Conservation (phyloP, 1,139 yeast species). For the Scheffersomyces cryptocercus region DNA sequence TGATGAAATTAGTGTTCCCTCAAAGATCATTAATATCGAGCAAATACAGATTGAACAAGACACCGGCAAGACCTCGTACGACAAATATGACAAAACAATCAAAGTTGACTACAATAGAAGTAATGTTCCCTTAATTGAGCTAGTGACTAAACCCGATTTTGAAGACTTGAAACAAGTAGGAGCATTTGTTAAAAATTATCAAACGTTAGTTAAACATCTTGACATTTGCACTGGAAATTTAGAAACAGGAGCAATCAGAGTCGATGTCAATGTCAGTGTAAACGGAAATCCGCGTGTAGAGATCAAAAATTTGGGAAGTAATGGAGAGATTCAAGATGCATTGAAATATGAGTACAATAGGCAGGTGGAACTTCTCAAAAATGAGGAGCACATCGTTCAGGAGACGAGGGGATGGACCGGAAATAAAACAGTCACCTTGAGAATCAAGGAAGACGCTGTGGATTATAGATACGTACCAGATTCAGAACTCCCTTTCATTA, state of each 20-base stretch:
- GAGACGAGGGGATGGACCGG: constrained; percentile 98
- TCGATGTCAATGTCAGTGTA: constrained; percentile 88
- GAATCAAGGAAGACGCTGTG: constrained; percentile 78
- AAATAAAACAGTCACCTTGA: constrained; percentile 55
- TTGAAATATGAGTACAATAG: constrained; percentile 73
- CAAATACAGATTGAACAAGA: constrained; percentile 93
- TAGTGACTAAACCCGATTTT: constrained; percentile 91
- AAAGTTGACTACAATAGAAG: constrained; percentile 80
- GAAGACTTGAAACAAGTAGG: constrained; percentile 66
- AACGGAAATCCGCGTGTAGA: constrained; percentile 75
- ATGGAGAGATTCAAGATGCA: constrained; percentile 79
- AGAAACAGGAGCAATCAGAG: constrained; percentile 93
- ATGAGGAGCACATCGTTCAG: constrained; percentile 36
- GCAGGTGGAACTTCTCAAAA: constrained; percentile 49
- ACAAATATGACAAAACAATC: constrained; percentile 40
- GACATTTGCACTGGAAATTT: constrained; percentile 85
- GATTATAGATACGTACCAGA: constrained; percentile 96
- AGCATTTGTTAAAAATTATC: constrained; percentile 80
- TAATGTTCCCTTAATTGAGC: constrained; percentile 83
- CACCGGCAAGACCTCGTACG: constrained; percentile 80
- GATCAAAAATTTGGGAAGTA: constrained; percentile 83
- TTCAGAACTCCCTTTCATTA: constrained; percentile 73
- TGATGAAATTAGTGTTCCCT: constrained; percentile 52
- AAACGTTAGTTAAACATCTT: constrained; percentile 64
- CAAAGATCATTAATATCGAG: constrained; percentile 52